These are phyloP conservation scores for Musa beccarii DNA, from an alignment of 176 grass and related monocot species.

Conservation along the genomic window DNA sequence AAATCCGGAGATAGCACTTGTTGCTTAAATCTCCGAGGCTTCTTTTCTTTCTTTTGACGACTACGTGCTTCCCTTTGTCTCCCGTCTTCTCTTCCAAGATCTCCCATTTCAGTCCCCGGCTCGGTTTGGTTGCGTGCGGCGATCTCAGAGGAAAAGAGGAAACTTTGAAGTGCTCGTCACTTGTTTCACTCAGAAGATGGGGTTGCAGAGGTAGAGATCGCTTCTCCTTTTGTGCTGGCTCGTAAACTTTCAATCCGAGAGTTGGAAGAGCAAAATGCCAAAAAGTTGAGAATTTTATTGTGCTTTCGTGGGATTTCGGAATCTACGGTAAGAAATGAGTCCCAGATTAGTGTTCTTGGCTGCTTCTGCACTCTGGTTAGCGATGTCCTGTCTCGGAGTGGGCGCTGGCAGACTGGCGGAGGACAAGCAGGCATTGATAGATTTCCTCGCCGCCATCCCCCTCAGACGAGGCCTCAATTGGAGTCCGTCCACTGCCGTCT, in stretches of 20 bases:
- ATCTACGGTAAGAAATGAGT: background rate
- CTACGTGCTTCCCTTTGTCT: background rate
- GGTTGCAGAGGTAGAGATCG: background rate
- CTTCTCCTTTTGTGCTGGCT: background rate
- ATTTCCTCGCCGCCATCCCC: constrained; percentile 35
- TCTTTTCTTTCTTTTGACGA: background rate
- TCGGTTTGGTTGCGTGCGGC: background rate
- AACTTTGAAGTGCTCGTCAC: background rate
- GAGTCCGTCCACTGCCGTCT: constrained; percentile 26
- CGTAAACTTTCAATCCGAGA: background rate
- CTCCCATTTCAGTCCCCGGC: background rate
- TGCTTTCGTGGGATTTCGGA: background rate
- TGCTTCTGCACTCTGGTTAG: constrained; percentile 14
- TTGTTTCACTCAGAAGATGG: background rate
- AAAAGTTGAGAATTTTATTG: background rate
- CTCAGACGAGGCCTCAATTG: constrained; percentile 47
- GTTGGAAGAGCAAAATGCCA: background rate
- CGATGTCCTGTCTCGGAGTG: background rate
- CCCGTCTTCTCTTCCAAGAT: background rate
- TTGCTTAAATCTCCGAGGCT: background rate
- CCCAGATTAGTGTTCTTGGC: background rate
- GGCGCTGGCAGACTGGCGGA: constrained; percentile 26
- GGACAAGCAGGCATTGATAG: constrained; percentile 54
- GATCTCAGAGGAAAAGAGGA: background rate
- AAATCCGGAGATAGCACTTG: background rate